A percentile compares a stretch with the other conserved stretches of the same genome.
These are phyloP conservation scores for Sporothrix brunneoviolacea DNA, from an alignment of 2,329 filamentous ascomycete genomes.

Conservation along the genomic window DNA sequence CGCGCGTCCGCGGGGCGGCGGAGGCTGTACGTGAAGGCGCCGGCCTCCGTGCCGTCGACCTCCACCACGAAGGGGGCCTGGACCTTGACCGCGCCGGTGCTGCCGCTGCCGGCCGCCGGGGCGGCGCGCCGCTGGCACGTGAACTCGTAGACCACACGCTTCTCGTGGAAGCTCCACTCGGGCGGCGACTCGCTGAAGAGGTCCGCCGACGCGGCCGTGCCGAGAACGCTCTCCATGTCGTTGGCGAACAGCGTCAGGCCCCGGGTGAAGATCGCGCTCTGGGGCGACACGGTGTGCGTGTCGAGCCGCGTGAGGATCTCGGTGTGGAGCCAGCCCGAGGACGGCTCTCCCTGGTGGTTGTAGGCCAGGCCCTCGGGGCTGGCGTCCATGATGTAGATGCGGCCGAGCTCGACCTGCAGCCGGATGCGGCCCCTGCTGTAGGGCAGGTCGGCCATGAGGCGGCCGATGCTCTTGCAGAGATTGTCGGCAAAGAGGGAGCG, in stretches of 20 bases:
- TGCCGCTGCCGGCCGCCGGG: too few relatives aligned
- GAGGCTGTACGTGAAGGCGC: slow-evolving; percentile 20
- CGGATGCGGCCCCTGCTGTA: slow-evolving; percentile 20
- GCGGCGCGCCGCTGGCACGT: slow-evolving; percentile 16
- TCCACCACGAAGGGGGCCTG: slow-evolving; percentile 20
- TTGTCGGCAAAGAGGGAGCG: slow-evolving; percentile 5
- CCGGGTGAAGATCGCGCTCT: slow-evolving; percentile 24
- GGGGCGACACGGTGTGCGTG: slow-evolving; percentile 8
- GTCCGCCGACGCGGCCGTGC: too few relatives aligned
- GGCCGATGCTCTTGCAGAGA: slow-evolving; percentile 11
- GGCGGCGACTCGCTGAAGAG: not conserved
- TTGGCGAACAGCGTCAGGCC: slow-evolving; percentile 23
- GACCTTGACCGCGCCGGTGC: not conserved
- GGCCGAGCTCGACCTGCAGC: slow-evolving; percentile 25
- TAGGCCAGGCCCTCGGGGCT: slow-evolving; percentile 19
- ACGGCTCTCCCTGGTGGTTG: slow-evolving; percentile 18
- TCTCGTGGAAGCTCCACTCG: slow-evolving; percentile 16
- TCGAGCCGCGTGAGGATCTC: slow-evolving; percentile 18
- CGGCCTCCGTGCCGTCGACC: slow-evolving; percentile 16
- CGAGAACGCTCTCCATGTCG: slow-evolving; percentile 15
- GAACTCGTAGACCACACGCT: slow-evolving; percentile 21
- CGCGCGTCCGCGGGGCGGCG: slow-evolving; percentile 16
- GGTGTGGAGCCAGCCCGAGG: slow-evolving; percentile 21
- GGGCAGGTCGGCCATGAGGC: slow-evolving; percentile 17
- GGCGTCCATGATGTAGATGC: slow-evolving; percentile 21